Conservation (phyloP, 176 grass and related monocot genomes). For the Paspalum vaginatum region DNA sequence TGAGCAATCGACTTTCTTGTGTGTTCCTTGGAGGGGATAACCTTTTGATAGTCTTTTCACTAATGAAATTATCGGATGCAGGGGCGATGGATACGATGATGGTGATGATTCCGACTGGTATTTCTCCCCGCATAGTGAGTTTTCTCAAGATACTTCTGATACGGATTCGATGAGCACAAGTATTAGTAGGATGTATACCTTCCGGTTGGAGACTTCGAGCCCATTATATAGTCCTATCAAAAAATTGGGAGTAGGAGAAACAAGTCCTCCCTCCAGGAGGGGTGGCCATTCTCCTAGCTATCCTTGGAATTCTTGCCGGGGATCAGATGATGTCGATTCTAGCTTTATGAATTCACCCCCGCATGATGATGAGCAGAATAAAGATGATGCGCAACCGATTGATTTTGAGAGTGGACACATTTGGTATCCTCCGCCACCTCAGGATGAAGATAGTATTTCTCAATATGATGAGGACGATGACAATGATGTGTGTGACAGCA, state of each 20-base stretch:
- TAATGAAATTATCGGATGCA: slow-evolving; percentile 49
- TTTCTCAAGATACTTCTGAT: slow-evolving; percentile 74
- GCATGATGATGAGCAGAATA: slow-evolving; percentile 40
- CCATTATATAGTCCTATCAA: slow-evolving; percentile 66
- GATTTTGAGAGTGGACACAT: slow-evolving; percentile 73
- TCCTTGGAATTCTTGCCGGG: slow-evolving; percentile 45
- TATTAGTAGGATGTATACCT: slow-evolving; percentile 65
- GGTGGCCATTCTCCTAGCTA: slow-evolving; percentile 44
- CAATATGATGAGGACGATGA: slow-evolving; percentile 71
- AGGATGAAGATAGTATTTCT: slow-evolving; percentile 68
- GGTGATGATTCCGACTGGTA: slow-evolving; percentile 61
- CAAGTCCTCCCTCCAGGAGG: slow-evolving; percentile 59
- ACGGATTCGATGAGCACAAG: slow-evolving; percentile 69
- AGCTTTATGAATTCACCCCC: slow-evolving; percentile 44
- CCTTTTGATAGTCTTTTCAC: background rate
- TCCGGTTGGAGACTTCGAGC: slow-evolving; percentile 62
- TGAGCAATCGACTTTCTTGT: slow-evolving; percentile 38
- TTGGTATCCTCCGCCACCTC: slow-evolving; percentile 75
- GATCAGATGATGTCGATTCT: slow-evolving; percentile 43
- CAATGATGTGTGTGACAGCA: slow-evolving; percentile 39
- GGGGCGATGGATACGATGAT: slow-evolving; percentile 60
- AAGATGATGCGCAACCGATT: slow-evolving; percentile 39
- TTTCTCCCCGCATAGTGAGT: slow-evolving; percentile 71
- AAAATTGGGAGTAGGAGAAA: slow-evolving; percentile 45
- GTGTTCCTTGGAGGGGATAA: slow-evolving; percentile 6